These are phyloP conservation scores for Alternaria solani DNA, from an alignment of 2,329 filamentous ascomycete genomes.

Conservation along the genomic window DNA sequence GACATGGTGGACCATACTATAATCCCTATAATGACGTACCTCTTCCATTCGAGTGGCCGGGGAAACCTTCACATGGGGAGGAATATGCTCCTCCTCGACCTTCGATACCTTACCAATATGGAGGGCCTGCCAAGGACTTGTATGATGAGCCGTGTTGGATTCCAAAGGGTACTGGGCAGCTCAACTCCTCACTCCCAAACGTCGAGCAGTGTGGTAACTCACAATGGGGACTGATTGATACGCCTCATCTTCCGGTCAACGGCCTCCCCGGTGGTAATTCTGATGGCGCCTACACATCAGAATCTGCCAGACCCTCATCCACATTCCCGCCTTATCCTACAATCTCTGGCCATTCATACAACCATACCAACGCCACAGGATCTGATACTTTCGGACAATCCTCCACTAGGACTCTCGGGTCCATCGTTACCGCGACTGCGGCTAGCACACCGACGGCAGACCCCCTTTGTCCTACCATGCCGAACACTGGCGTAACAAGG, in stretches of 20 bases:
- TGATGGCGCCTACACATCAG: conserved; percentile 5
- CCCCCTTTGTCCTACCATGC: conserved; percentile 35
- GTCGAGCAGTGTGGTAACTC: conserved; percentile 39
- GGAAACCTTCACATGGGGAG: conserved; percentile 31
- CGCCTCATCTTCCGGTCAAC: conserved; percentile 33
- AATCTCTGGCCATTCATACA: conserved; percentile 7
- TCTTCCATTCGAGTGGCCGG: conserved; percentile 38
- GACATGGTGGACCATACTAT: conserved; percentile 41
- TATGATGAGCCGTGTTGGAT: conserved; percentile 42
- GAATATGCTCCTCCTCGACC: conserved; percentile 28
- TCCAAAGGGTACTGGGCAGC: conserved; percentile 29
- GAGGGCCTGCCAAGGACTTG: conserved; percentile 25
- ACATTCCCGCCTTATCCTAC: conserved; percentile 17
- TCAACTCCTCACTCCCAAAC: conserved; percentile 31
- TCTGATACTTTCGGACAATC: conserved; percentile 8
- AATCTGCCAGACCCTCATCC: not conserved
- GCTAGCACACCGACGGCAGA: conserved; percentile 18
- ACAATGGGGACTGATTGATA: conserved; percentile 39
- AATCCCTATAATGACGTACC: conserved; percentile 42
- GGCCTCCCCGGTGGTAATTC: conserved; percentile 25
- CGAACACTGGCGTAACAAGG: conserved; percentile 45
- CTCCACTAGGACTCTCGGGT: not conserved
- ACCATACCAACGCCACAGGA: conserved; percentile 17
- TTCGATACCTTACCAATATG: conserved; percentile 33
- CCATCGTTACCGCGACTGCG: not conserved